Conservation (phyloP, 2,329 filamentous ascomycete genomes). For the Mycogone perniciosa region DNA sequence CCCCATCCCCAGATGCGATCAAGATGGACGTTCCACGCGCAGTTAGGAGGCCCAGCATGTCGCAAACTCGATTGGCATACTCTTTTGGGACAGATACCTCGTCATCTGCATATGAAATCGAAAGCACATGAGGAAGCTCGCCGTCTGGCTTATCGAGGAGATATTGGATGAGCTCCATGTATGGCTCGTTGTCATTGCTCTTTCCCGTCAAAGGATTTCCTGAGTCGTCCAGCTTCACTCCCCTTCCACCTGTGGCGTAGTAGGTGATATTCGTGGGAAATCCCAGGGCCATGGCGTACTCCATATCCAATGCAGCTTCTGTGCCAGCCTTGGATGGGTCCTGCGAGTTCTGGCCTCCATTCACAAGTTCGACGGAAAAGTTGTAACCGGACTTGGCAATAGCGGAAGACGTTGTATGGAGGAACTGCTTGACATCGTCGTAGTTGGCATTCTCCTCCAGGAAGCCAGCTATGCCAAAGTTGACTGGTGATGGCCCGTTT, state of each 20-base stretch:
- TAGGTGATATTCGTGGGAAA: constrained; percentile 40
- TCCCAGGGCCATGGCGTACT: constrained; percentile 41
- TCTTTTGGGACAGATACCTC: constrained; percentile 46
- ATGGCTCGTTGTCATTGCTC: constrained; percentile 47
- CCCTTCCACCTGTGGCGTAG: constrained; percentile 40
- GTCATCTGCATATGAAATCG: constrained; percentile 53
- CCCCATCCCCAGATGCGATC: constrained; percentile 46
- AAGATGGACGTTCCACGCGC: constrained; percentile 47
- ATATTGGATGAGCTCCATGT: constrained; percentile 46
- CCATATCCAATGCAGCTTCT: constrained; percentile 43
- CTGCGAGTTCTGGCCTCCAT: constrained; percentile 40
- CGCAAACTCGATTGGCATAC: constrained; percentile 48
- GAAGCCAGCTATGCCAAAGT: constrained; percentile 44
- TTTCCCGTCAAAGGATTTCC: constrained; percentile 28
- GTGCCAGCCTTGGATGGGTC: constrained; percentile 29
- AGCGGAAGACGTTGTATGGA: constrained; percentile 29
- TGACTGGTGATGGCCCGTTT: constrained; percentile 27
- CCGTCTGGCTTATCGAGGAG: constrained; percentile 39
- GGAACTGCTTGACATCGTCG: constrained; percentile 35
- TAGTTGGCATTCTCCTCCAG: constrained; percentile 42
- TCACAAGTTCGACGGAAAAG: constrained; percentile 35
- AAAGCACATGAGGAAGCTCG: constrained; percentile 49
- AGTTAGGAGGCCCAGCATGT: constrained; percentile 46
- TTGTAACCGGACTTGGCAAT: constrained; percentile 32
- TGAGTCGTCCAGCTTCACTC: constrained; percentile 32